A percentile compares a stretch with the other conserved stretches of the same genome.
phyloP scores from a whole-genome alignment of 768 basidiomycete species.

The Collybiopsis luxurians region DNA sequence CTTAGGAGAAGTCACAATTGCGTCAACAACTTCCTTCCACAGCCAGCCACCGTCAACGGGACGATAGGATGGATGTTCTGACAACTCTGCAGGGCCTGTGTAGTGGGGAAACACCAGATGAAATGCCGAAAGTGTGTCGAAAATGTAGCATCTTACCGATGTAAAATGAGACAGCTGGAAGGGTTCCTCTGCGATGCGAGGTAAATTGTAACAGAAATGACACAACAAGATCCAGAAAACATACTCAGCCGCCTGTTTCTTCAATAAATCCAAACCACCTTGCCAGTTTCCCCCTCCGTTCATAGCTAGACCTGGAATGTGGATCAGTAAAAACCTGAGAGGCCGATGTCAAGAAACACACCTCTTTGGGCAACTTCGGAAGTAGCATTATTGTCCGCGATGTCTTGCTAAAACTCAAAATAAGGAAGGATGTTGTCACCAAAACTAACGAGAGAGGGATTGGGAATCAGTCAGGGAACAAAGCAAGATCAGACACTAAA shows the following conservation, averaged over 20 bases:
- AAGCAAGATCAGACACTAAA: background rate
- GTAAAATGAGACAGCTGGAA: constrained; percentile 7
- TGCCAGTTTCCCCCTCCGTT: constrained; percentile 8
- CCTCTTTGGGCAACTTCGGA: background rate
- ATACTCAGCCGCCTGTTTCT: constrained; percentile 5
- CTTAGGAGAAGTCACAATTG: constrained; percentile 3
- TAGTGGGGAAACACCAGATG: background rate
- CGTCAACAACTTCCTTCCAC: constrained; percentile 4
- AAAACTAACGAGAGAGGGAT: background rate
- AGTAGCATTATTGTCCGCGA: background rate
- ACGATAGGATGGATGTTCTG: constrained; percentile 6
- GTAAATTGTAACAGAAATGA: background rate
- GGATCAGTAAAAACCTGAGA: too few species aligned
- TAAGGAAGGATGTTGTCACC: background rate
- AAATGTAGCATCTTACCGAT: background rate
- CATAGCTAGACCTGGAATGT: background rate
- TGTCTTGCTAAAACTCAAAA: background rate
- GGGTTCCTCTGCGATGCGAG: background rate
- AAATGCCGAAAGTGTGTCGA: background rate
- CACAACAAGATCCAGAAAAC: background rate
- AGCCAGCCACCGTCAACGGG: constrained; percentile 8
- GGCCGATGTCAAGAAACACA: too few species aligned
- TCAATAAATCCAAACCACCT: constrained; percentile 4
- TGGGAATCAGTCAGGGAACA: background rate
- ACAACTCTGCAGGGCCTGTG: constrained; percentile 8